Conservation (phyloP, 2,329 filamentous ascomycete genomes). For the Purpureocillium takamizusanense region DNA sequence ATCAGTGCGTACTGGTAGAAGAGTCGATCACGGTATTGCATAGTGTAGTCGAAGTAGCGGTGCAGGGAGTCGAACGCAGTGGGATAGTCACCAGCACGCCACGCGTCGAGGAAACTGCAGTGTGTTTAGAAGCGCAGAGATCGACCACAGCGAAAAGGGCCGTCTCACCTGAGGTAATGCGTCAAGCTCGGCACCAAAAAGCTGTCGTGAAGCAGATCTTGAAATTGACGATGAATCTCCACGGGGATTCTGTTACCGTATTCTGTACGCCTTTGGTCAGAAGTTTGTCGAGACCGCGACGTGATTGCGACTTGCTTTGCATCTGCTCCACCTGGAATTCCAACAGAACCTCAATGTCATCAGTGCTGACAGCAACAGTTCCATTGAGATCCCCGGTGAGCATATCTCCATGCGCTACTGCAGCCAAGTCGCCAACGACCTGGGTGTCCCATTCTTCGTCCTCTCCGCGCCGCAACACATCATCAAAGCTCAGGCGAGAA, state of each 20-base stretch:
- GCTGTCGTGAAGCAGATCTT: slow-evolving; percentile 57
- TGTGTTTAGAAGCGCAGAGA: slow-evolving; percentile 7
- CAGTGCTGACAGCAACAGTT: slow-evolving; percentile 53
- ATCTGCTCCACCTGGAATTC: slow-evolving; percentile 85
- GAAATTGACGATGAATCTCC: slow-evolving; percentile 63
- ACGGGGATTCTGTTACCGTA: slow-evolving; percentile 70
- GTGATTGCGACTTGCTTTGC: slow-evolving; percentile 50
- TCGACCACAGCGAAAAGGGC: no score
- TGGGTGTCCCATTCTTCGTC: slow-evolving; percentile 37
- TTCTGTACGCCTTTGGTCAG: slow-evolving; percentile 32
- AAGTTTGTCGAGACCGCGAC: neutral
- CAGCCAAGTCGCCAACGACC: slow-evolving; percentile 34
- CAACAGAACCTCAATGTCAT: slow-evolving; percentile 72
- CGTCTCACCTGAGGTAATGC: slow-evolving; percentile 59
- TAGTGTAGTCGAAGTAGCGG: slow-evolving; percentile 93
- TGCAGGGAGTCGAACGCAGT: slow-evolving; percentile 87
- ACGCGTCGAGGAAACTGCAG: slow-evolving; percentile 75
- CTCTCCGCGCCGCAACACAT: slow-evolving; percentile 40
- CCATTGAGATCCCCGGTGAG: slow-evolving; percentile 31
- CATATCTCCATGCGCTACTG: slow-evolving; percentile 44
- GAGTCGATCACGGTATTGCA: slow-evolving; percentile 71
- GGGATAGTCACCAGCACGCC: slow-evolving; percentile 83
- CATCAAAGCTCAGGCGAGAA: slow-evolving; percentile 47
- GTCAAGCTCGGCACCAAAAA: slow-evolving; percentile 62
- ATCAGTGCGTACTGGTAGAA: slow-evolving; percentile 94